These are phyloP conservation scores for Domatiomyces globalis DNA, from an alignment of 2,329 filamentous ascomycete species.

Conservation along the genomic window DNA sequence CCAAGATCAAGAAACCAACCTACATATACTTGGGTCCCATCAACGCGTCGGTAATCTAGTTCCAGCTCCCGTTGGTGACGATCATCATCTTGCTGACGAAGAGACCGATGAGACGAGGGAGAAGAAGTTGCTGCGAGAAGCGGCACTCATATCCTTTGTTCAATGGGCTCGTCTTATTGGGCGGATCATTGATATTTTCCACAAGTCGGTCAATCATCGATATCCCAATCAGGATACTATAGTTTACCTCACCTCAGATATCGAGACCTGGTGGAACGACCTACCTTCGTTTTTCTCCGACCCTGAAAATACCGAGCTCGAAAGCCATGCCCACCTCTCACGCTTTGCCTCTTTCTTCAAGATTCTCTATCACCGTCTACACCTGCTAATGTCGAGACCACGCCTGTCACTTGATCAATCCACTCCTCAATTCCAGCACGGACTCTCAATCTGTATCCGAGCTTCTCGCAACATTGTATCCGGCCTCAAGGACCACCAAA, in stretches of 20 bases:
- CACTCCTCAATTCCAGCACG: conserved; percentile 28
- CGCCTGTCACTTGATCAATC: conserved; percentile 26
- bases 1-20: conserved; percentile 11
- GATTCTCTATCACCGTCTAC: conserved; percentile 29
- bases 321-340: conserved; percentile 11
- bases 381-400: conserved; percentile 28
- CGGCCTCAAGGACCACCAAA: conserved; percentile 23
- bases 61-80: conserved; percentile 1
- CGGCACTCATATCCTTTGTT: conserved; percentile 26
- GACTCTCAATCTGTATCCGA: conserved; percentile 28
- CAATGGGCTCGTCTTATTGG: conserved; percentile 28
- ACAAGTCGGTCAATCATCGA: conserved; percentile 29
- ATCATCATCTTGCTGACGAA: conserved; percentile 4
- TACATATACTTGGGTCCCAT: conserved; percentile 11
- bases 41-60: background rate
- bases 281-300: conserved; percentile 19
- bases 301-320: conserved; percentile 1
- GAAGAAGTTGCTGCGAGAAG: conserved; percentile 20
- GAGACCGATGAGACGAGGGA: conserved; percentile 4
- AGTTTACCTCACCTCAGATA: conserved; percentile 26
- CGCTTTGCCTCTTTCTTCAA: conserved; percentile 27
- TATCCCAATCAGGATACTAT: conserved; percentile 27
- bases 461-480: conserved; percentile 27
- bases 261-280: conserved; percentile 31
- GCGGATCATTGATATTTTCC: conserved; percentile 28